phyloP scores from a whole-genome alignment of 1,284 basidiomycete genomes.

The Waitea zeae region DNA sequence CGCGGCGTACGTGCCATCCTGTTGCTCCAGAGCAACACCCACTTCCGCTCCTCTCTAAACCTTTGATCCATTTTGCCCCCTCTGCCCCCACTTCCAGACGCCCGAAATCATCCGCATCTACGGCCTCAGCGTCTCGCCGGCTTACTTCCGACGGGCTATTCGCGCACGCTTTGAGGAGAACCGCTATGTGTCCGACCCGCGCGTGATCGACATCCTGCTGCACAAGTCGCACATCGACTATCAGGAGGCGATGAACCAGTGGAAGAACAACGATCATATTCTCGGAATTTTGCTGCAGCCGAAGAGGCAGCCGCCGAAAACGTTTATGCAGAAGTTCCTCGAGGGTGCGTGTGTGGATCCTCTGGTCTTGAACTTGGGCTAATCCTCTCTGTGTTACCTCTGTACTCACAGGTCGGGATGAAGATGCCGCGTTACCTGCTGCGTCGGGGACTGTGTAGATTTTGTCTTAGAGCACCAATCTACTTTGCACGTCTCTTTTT shows the following conservation, averaged over 20 bases:
- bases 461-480: too few species aligned
- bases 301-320: slow-evolving; percentile 31
- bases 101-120: slow-evolving; percentile 83
- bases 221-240: slow-evolving; percentile 81
- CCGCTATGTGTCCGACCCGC: slow-evolving; percentile 67
- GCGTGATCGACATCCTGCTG: slow-evolving; percentile 77
- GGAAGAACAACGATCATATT: slow-evolving; percentile 77
- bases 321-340: slow-evolving; percentile 76
- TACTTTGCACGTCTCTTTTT: too few species aligned
- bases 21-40: slow-evolving; percentile 2
- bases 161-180: slow-evolving; percentile 83
- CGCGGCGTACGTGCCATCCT: slow-evolving; percentile 44
- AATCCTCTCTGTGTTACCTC: background rate
- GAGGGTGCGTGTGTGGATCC: slow-evolving; percentile 35
- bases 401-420: slow-evolving; percentile 30
- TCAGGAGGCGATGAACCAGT: slow-evolving; percentile 90
- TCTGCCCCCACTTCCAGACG: slow-evolving; percentile 33
- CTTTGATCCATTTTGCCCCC: slow-evolving; percentile 1
- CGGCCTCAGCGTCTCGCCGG: slow-evolving; percentile 68
- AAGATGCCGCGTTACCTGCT: slow-evolving; percentile 33
- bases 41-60: background rate
- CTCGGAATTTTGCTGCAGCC: slow-evolving; percentile 43
- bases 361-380: too few species aligned
- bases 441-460: slow-evolving; percentile 20
- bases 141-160: slow-evolving; percentile 71